A percentile compares a stretch with the other conserved stretches of the same genome.
Evolutionary conservation across 2,329 filamentous ascomycete genomes (phyloP).

Genomic region (Graphilbum sp.): DNA sequence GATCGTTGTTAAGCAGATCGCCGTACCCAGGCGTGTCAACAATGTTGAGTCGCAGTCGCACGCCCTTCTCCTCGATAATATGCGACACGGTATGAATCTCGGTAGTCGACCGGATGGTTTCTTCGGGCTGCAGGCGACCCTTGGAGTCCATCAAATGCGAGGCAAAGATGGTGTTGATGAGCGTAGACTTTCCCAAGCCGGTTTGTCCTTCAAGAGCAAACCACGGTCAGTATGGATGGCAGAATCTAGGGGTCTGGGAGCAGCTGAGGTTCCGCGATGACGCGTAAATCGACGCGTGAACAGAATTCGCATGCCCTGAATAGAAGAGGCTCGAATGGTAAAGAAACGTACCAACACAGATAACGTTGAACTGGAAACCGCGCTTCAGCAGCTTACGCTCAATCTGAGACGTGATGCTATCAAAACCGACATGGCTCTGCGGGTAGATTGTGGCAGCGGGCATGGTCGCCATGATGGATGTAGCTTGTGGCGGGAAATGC

Average conservation of each 20-base stretch:
- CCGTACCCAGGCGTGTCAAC: slow-evolving; percentile 97
- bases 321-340: no score
- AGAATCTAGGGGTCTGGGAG: no score
- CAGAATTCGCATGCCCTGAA: no score
- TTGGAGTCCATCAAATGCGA: slow-evolving; percentile 99
- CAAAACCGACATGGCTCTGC: slow-evolving; percentile 98
- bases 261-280: no score
- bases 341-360: slow-evolving; percentile 76
- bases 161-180: slow-evolving; percentile 99
- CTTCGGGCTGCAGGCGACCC: slow-evolving; percentile 80
- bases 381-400: slow-evolving; percentile 99
- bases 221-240: not conserved
- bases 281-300: no score
- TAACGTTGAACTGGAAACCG: slow-evolving; percentile 95
- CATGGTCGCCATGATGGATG: slow-evolving; percentile 39
- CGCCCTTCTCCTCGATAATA: slow-evolving; percentile 98
- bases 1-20: slow-evolving; percentile 98
- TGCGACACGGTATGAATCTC: slow-evolving; percentile 97
- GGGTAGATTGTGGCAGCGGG: slow-evolving; percentile 63
- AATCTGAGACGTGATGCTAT: slow-evolving; percentile 98
- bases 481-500: no score
- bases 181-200: slow-evolving; percentile 92
- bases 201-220: slow-evolving; percentile 70
- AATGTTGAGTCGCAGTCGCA: slow-evolving; percentile 93
- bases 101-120: slow-evolving; percentile 86